Evolutionary conservation across 805 yeast species (phyloP), one percentile per base, ranked within the genome.

Genomic region (Candida insectorum): DNA sequence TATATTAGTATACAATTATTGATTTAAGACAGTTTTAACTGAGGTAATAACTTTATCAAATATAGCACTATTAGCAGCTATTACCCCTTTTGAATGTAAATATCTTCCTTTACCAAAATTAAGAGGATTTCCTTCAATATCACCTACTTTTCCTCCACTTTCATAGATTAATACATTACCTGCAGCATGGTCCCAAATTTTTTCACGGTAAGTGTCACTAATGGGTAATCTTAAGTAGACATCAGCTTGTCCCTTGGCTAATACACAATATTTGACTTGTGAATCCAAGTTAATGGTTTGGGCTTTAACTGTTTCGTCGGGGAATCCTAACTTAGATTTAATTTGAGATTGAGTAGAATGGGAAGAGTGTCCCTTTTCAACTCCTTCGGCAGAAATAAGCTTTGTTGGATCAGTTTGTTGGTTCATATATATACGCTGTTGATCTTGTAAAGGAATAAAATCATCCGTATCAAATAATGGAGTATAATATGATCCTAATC

Each of bases 151-250:
- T 5, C 98, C 98, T 26, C 97, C 97, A 48, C 94, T 84, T 58
- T 94, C 98, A 22, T 74, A 70, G 28, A 94, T 80, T 40, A 93
- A 71, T 10, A 91, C 69, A 50, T 84, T 82, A 3, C 98, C 99
- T 2, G 97, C 94, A 13, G 97, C 97, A 57, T 93, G 99, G 60
- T 93, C 99, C 97, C 98, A 93, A 40, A 93, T 88, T 60, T 93
- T 93, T 56, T 93, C 99, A 48, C 85, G 74, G 56, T 89, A 93
- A 3, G 73, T 60, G 32, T 77, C 68, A 44, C 73, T 78, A 28
- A 81, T 77, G 10, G 99, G 99, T 38, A 94, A 63, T 47, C 99
- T 79, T 40, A 93, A 67, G 50, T 94, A 93, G 10, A 93, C 74
- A 49, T 93, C 97, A 3, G 96, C 97, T 36, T 83, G 82, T 22